Conservation (phyloP, 148 eudicot genomes). For the Hydrangea macrophylla region DNA sequence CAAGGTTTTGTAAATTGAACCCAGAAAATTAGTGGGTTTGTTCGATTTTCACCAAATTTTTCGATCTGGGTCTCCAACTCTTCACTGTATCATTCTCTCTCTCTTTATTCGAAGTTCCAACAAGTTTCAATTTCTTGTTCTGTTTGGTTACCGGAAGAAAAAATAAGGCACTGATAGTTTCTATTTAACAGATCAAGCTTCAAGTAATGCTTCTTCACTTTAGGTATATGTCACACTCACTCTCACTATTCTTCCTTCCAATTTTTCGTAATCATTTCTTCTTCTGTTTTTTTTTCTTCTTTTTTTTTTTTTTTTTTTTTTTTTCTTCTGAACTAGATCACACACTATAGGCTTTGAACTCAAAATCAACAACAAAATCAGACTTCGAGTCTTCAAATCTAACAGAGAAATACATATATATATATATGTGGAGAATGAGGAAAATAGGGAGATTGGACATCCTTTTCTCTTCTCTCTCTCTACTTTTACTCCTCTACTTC, state of each 20-base stretch:
- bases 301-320: too few relatives aligned
- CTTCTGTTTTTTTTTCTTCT: not conserved
- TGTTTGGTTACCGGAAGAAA: not conserved
- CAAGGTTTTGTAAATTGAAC: too few relatives aligned
- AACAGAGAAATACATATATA: too few relatives aligned
- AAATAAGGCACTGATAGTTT: too few relatives aligned
- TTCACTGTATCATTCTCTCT: not conserved
- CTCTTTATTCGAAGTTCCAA: not conserved
- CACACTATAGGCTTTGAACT: slow-evolving; percentile 8
- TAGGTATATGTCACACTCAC: not conserved
- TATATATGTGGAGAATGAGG: slow-evolving; percentile 40
- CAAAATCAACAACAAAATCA: not conserved
- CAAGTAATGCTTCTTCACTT: not conserved
- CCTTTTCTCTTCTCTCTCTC: slow-evolving; percentile 48
- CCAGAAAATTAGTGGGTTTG: too few relatives aligned
- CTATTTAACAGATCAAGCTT: not conserved
- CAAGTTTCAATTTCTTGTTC: not conserved
- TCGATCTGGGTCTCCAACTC: not conserved
- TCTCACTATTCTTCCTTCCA: not conserved
- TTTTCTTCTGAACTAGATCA: too few relatives aligned
- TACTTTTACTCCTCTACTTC: slow-evolving; percentile 54
- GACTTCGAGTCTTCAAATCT: not conserved
- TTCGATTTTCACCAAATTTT: too few relatives aligned
- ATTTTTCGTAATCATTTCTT: not conserved
- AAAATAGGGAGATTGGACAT: slow-evolving; percentile 77